Conservation (phyloP, 2,329 filamentous ascomycete genomes). For the Fusarium sp. region DNA sequence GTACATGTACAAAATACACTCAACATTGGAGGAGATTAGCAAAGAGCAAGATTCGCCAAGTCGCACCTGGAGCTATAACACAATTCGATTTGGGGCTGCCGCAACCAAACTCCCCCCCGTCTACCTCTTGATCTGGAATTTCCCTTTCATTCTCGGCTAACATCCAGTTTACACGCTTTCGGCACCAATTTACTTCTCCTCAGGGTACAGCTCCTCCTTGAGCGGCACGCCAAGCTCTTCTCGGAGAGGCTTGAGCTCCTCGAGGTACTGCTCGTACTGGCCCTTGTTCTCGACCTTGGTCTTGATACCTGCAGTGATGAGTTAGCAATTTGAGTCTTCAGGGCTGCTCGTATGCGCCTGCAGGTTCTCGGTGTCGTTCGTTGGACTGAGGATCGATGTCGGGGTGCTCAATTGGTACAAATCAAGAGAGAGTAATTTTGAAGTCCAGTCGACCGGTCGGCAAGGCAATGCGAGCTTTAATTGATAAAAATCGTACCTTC, state of each 20-base stretch:
- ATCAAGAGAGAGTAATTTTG: constrained; percentile 8
- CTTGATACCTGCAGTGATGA: constrained; percentile 79
- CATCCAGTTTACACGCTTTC: constrained; percentile 50
- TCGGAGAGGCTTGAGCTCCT: constrained; percentile 89
- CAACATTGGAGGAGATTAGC: constrained; percentile 37
- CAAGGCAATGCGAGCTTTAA: constrained; percentile 20
- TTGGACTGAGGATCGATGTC: background rate
- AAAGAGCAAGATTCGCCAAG: constrained; percentile 38
- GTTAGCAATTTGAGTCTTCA: constrained; percentile 29
- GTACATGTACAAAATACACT: constrained; percentile 34
- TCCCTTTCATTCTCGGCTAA: constrained; percentile 44
- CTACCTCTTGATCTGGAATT: constrained; percentile 44
- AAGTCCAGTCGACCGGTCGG: constrained; percentile 18
- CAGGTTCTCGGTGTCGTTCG: background rate
- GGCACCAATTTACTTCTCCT: constrained; percentile 56
- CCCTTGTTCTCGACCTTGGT: constrained; percentile 98
- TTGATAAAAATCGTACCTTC: constrained; percentile 74
- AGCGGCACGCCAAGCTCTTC: constrained; percentile 92
- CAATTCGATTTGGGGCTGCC: constrained; percentile 47
- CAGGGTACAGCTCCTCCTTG: constrained; percentile 92
- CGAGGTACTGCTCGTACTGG: constrained; percentile 96
- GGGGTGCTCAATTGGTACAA: constrained; percentile 22
- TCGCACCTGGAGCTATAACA: constrained; percentile 44
- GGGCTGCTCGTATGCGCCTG: constrained; percentile 2
- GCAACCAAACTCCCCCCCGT: constrained; percentile 44